Evolutionary conservation across 1,284 basidiomycete species (phyloP).

Genomic region (Ustilago nuda): DNA sequence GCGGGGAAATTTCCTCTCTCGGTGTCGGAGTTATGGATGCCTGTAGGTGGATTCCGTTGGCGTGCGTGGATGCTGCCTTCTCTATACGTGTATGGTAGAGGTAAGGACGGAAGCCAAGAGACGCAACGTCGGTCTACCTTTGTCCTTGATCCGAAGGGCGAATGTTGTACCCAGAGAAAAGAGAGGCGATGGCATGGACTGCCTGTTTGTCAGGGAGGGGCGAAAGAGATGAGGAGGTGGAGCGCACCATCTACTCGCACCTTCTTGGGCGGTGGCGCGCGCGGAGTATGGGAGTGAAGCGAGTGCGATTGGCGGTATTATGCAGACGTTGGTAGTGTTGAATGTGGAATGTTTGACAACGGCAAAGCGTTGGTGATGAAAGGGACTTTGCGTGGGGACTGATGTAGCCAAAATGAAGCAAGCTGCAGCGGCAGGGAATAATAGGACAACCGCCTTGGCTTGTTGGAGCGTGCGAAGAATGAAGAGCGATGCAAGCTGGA

Average conservation of each 20-base stretch:
- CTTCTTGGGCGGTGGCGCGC: slow-evolving; percentile 7
- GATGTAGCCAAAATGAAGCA: slow-evolving; percentile 26
- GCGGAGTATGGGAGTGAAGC: not conserved
- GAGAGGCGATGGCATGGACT: not conserved
- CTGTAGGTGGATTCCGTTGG: not conserved
- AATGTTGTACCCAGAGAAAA: not conserved
- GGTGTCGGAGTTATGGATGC: not conserved
- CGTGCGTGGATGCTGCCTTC: not conserved
- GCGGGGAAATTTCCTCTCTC: not conserved
- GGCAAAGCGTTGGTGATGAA: slow-evolving; percentile 16
- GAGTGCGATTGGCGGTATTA: not conserved
- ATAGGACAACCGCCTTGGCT: slow-evolving; percentile 31
- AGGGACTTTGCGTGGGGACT: slow-evolving; percentile 24
- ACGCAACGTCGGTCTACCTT: not conserved
- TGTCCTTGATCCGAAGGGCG: not conserved
- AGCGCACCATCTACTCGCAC: slow-evolving; percentile 31
- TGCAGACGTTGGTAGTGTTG: not conserved
- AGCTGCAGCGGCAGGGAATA: slow-evolving; percentile 18
- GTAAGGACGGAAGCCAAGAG: not conserved
- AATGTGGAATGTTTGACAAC: slow-evolving; percentile 7
- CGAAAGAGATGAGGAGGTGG: not conserved
- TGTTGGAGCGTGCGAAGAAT: slow-evolving; percentile 35
- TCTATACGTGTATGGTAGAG: not conserved
- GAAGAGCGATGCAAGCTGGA: slow-evolving; percentile 7
- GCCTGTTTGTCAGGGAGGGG: slow-evolving; percentile 10